A percentile compares a stretch with the other conserved stretches of the same genome.
phyloP scores from a whole-genome alignment of 495 filamentous ascomycete species.

The Hypomontagnella monticulosa region DNA sequence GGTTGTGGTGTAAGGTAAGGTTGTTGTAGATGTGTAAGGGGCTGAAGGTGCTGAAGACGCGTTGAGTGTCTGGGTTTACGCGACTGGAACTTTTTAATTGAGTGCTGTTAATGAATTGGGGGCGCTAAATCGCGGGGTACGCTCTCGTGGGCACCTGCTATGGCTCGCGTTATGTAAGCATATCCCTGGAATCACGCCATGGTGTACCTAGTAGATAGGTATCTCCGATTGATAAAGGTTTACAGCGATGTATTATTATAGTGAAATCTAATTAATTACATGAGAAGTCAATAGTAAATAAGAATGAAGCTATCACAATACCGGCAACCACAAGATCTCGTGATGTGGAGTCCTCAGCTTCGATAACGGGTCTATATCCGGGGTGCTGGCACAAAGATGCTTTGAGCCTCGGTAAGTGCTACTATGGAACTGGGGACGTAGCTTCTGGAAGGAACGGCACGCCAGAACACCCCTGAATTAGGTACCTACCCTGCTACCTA shows the following conservation, averaged over 20 bases:
- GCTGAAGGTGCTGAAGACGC: slow-evolving; percentile 29
- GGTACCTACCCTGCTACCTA: slow-evolving; percentile 11
- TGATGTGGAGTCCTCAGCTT: slow-evolving; percentile 33
- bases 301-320: slow-evolving; percentile 27
- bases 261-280: slow-evolving; percentile 1
- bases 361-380: slow-evolving; percentile 25
- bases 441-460: slow-evolving; percentile 39
- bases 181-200: not conserved
- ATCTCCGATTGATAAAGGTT: too few species aligned
- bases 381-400: slow-evolving; percentile 27
- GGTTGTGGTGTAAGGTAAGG: slow-evolving; percentile 16
- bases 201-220: not conserved
- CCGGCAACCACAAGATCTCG: slow-evolving; percentile 13
- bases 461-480: slow-evolving; percentile 8
- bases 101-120: slow-evolving; percentile 9
- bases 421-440: slow-evolving; percentile 17
- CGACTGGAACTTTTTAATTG: slow-evolving; percentile 39
- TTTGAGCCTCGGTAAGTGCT: slow-evolving; percentile 37
- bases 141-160: slow-evolving; percentile 23
- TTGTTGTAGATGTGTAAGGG: not conserved
- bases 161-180: slow-evolving; percentile 11
- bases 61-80: slow-evolving; percentile 33
- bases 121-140: slow-evolving; percentile 41
- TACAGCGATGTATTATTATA: too few species aligned
- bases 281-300: not conserved